Conservation (phyloP, 2,329 filamentous ascomycete species). For the Xylaria digitata region DNA sequence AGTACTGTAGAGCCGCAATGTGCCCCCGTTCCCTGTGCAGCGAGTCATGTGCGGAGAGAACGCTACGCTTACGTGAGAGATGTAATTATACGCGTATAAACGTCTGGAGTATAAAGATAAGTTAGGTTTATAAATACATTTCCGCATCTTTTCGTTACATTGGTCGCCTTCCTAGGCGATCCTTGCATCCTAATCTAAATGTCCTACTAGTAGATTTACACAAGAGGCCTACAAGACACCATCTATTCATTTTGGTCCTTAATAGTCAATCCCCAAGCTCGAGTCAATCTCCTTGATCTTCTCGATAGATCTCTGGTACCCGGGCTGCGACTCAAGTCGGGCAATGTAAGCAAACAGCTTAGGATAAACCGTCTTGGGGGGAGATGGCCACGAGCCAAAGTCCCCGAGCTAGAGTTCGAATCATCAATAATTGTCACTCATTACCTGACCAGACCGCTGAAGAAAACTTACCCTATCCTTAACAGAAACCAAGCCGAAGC, state of each 20-base stretch:
- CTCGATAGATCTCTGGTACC: slow-evolving; percentile 60
- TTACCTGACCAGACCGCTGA: neutral
- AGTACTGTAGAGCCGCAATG: neutral
- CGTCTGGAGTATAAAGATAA: neutral
- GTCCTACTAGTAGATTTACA: neutral
- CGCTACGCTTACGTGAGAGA: neutral
- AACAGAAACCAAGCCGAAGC: slow-evolving; percentile 62
- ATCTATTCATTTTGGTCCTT: slow-evolving; percentile 6
- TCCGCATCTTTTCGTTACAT: neutral
- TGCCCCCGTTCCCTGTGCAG: neutral
- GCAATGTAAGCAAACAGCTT: slow-evolving; percentile 61
- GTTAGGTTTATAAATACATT: neutral
- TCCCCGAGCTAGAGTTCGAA: slow-evolving; percentile 48
- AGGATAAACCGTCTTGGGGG: slow-evolving; percentile 56
- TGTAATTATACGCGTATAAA: neutral
- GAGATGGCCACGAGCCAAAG: slow-evolving; percentile 57
- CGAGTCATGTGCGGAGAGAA: neutral
- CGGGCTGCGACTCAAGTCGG: slow-evolving; percentile 58
- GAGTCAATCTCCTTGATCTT: slow-evolving; percentile 64
- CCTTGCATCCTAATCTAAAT: neutral
- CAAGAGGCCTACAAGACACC: neutral
- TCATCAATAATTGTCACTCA: slow-evolving; percentile 3
- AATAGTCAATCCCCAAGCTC: slow-evolving; percentile 49
- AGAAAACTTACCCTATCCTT: slow-evolving; percentile 47
- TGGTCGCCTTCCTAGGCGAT: neutral